Evolutionary conservation across 257 asterid genomes (phyloP).

Genomic region (Eustoma russellianum): DNA sequence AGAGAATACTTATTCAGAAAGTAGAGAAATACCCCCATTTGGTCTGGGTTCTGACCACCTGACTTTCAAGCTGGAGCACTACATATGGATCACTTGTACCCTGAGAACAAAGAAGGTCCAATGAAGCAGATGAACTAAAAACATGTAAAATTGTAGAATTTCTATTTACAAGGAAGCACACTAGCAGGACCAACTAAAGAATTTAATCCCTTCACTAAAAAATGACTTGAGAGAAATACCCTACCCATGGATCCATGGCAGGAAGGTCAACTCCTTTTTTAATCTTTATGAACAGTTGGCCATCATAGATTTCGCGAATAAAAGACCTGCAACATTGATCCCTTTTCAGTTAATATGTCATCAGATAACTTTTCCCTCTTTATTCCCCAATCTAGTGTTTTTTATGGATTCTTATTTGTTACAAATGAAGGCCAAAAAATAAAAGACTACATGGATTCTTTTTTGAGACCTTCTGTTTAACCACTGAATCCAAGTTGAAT

Average conservation of each 20-base stretch:
- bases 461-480: no score
- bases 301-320: constrained; percentile 86
- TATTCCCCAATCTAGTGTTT: no score
- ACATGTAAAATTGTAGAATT: not conserved
- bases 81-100: constrained; percentile 99
- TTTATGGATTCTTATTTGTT: constrained; percentile 5
- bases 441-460: no score
- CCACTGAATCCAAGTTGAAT: no score
- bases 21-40: constrained; percentile 75
- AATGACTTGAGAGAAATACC: constrained; percentile 11
- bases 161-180: constrained; percentile 1
- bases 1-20: not conserved
- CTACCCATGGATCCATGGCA: constrained; percentile 99
- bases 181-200: not conserved
- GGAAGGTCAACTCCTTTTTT: constrained; percentile 74
- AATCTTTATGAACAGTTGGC: constrained; percentile 78
- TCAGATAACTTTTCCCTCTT: not conserved
- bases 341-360: not conserved
- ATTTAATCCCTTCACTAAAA: not conserved
- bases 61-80: constrained; percentile 67
- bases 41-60: constrained; percentile 72
- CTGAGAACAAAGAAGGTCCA: constrained; percentile 30
- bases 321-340: constrained; percentile 50
- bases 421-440: constrained; percentile 6
- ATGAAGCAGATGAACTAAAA: not conserved